Base-by-base conservation (phyloP, 768 basidiomycete genomes). In the Leccinellum rugosiceps region DNA sequence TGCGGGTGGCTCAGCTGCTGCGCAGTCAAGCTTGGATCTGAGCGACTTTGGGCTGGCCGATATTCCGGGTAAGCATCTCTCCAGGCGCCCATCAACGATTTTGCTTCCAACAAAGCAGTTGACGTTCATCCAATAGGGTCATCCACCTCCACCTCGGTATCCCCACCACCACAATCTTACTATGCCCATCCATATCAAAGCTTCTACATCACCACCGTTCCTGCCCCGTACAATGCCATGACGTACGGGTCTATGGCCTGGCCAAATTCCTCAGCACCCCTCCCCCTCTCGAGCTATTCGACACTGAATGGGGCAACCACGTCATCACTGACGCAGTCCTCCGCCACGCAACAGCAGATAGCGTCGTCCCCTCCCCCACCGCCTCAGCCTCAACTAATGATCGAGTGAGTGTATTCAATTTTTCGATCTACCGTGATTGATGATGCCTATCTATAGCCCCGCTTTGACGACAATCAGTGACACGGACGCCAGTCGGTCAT, bases 271-370 rank as follows among this genome's bases (percentile, higher is more conserved):
- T 68, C 74, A 2, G 65, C 71, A 26, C 72, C 75, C 13, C 52
- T 90, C 1, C 89, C 89, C 0, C 69, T 91, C 28, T 90, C 89
- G 14, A 84, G 74, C 58, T 91, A 90, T 59, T 91, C 90, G n/a
- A 83, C 84, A 47, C 72, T 90, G 49, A 89, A 90, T 68, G 88
- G 87, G 15, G 87, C 88, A n/a, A 88, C 86, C 11, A 81, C 76
- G 1, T 72, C 79, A 15, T 70, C 78, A 32, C 66, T 77, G 11
- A 57, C 67, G 14, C 70, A 68, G 50, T 21, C 63, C 19, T 61
- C 75, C 43, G 52, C 69, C 6, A 68, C 75, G 11, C 67, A 67
- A n/a, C 72, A 74, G 28, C 68, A 74, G 34, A 56, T 68, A 44
- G 50, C 65, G 3, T 73, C 75, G 28, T 57, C 72, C 45, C 67